Base-by-base conservation (phyloP, 2,329 filamentous ascomycete species). In the Trichoderma harzianum region DNA sequence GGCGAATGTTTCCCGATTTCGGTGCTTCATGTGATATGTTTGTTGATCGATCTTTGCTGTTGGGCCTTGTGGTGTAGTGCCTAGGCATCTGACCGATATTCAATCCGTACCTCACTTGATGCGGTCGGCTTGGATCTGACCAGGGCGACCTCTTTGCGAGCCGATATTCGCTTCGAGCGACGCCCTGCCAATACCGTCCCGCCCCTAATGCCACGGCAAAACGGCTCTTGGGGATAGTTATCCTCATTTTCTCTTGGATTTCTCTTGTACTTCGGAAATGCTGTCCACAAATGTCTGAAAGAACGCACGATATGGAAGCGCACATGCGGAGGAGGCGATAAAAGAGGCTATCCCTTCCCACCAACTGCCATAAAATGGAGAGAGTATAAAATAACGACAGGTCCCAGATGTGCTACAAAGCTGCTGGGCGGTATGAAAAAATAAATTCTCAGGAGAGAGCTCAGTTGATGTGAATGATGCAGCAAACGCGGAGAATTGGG, bases 61-160 rank as follows among this genome's bases (percentile, higher is more conserved):
- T 87, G 10, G 76, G 73, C 72, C 82, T 82, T 51, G 43, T 51
- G 1, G 43, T 1, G n/a, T 51, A 51, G 2, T 2, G 0, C 1
- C 2, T 51, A 51, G 0, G 43, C 43, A 7, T 51, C 43, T 51
- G 43, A n/a, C 43, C 18, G n/a, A 5, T 51, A 21, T 51, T 21
- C 8, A 51, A n/a, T 3, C 18, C 43, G n/a, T 51, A 51, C 11
- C 18, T 21, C n/a, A 51, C 43, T 51, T 51, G 43, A 51, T 11
- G n/a, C n/a, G 21, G 2, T 51, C n/a, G 43, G 18, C 10, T 51
- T 51, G 78, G 0, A 81, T 79, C 0, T 74, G 74, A n/a, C 43
- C 43, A 21, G n/a, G 43, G n/a, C 16, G 12, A 21, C 16, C 43
- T 21, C n/a, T 51, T 51, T 51, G 43, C n/a, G 10, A 21, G 43